Evolutionary conservation across 2,329 filamentous ascomycete species (phyloP).

Genomic region (Metarhizium sp.): DNA sequence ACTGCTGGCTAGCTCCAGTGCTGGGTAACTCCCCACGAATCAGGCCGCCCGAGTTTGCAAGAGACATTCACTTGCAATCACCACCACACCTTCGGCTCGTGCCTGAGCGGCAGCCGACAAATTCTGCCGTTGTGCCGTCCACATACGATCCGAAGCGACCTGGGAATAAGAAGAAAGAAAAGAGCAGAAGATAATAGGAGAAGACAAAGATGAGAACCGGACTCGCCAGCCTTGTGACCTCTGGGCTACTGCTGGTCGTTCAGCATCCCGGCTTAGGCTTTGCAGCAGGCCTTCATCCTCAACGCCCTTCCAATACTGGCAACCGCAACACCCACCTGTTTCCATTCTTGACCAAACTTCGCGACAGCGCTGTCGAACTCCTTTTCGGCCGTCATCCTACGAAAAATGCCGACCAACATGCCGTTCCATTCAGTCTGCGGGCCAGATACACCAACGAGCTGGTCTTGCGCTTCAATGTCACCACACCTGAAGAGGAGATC

Average conservation of each 20-base stretch:
- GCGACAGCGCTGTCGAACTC: slow-evolving; percentile 39
- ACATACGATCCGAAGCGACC: neutral
- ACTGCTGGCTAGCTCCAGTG: no score
- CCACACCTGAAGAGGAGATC: slow-evolving; percentile 55
- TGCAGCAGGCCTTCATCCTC: neutral
- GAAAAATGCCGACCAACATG: slow-evolving; percentile 15
- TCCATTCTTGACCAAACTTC: slow-evolving; percentile 39
- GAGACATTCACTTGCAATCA: neutral
- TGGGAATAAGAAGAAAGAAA: neutral
- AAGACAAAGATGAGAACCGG: slow-evolving; percentile 1
- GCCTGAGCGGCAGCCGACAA: neutral
- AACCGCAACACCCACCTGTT: slow-evolving; percentile 24
- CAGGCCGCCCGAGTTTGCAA: neutral
- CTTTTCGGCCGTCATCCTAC: slow-evolving; percentile 37
- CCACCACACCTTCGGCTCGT: neutral
- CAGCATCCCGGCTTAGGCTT: neutral
- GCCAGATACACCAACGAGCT: slow-evolving; percentile 65
- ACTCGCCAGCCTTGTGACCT: neutral
- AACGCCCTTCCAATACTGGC: neutral
- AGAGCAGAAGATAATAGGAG: no score
- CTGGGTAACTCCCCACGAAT: neutral
- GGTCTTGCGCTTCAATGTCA: slow-evolving; percentile 83
- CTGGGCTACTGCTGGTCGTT: neutral
- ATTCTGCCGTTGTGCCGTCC: neutral
- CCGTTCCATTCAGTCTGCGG: slow-evolving; percentile 22